Conservation (phyloP, 257 asterid genomes). For the Henckelia pumila region DNA sequence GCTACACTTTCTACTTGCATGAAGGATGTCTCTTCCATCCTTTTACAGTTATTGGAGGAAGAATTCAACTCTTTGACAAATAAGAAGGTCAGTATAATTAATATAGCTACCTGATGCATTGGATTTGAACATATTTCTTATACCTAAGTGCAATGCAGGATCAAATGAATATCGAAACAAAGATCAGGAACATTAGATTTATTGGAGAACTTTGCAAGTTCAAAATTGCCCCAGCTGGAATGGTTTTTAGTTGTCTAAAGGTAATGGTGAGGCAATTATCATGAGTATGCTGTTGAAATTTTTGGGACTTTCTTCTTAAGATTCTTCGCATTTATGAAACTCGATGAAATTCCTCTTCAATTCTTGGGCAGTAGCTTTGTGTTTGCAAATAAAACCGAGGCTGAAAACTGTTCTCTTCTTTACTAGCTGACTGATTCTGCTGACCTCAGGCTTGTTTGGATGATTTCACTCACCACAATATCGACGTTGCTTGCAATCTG, state of each 20-base stretch:
- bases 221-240: conserved; percentile 82
- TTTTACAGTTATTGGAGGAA: conserved; percentile 89
- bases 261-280: conserved; percentile 37
- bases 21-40: conserved; percentile 92
- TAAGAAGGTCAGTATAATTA: conserved; percentile 80
- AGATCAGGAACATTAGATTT: conserved; percentile 90
- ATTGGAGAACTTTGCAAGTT: conserved; percentile 99
- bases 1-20: conserved; percentile 93
- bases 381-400: conserved; percentile 19
- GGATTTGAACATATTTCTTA: conserved; percentile 18
- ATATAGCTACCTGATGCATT: conserved; percentile 21
- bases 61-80: conserved; percentile 84
- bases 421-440: conserved; percentile 24
- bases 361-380: conserved; percentile 22
- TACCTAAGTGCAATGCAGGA: conserved; percentile 56
- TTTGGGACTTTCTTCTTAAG: conserved; percentile 10
- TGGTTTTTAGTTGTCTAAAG: conserved; percentile 90
- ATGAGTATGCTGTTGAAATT: neutral
- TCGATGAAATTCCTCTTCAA: neutral
- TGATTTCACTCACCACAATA: conserved; percentile 94
- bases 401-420: conserved; percentile 6
- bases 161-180: conserved; percentile 98
- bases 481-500: conserved; percentile 98
- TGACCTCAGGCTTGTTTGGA: conserved; percentile 85
- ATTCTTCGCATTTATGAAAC: neutral